phyloP scores from a whole-genome alignment of 2,329 filamentous ascomycete species.

The Cladosporium sp. region DNA sequence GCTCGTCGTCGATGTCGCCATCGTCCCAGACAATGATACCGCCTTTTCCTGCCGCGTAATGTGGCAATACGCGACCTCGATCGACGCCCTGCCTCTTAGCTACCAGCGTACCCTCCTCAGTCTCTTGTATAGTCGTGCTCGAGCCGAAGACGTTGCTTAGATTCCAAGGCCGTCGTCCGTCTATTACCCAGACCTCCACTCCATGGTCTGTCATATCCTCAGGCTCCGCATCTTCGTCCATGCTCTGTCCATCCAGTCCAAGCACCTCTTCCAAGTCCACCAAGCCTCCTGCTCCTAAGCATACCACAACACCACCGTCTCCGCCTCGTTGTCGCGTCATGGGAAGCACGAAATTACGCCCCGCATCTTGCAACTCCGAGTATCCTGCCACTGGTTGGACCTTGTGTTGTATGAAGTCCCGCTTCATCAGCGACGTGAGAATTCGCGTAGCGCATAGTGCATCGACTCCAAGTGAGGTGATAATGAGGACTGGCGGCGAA shows the following conservation, averaged over 20 bases:
- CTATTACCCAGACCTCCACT: constrained; percentile 94
- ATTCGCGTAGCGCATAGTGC: constrained; percentile 94
- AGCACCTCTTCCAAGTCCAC: constrained; percentile 80
- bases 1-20: constrained; percentile 84
- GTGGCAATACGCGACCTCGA: constrained; percentile 65
- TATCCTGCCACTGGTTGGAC: constrained; percentile 94
- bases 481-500: constrained; percentile 83
- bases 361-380: constrained; percentile 77
- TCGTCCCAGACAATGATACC: constrained; percentile 95
- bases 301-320: constrained; percentile 83
- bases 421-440: constrained; percentile 85
- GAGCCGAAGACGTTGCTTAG: constrained; percentile 79
- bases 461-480: constrained; percentile 92
- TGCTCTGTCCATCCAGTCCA: constrained; percentile 57
- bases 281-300: constrained; percentile 86
- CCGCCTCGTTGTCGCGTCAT: constrained; percentile 85
- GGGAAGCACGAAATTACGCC: constrained; percentile 72
- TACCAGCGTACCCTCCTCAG: constrained; percentile 29
- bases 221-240: constrained; percentile 42
- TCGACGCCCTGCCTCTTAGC: constrained; percentile 62
- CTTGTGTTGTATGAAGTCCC: constrained; percentile 97
- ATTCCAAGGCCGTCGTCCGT: constrained; percentile 92
- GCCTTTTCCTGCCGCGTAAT: constrained; percentile 73
- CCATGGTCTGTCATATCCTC: constrained; percentile 56
- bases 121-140: constrained; percentile 31